phyloP scores from a whole-genome alignment of 768 basidiomycete genomes.

The Hebeloma cylindrosporum region DNA sequence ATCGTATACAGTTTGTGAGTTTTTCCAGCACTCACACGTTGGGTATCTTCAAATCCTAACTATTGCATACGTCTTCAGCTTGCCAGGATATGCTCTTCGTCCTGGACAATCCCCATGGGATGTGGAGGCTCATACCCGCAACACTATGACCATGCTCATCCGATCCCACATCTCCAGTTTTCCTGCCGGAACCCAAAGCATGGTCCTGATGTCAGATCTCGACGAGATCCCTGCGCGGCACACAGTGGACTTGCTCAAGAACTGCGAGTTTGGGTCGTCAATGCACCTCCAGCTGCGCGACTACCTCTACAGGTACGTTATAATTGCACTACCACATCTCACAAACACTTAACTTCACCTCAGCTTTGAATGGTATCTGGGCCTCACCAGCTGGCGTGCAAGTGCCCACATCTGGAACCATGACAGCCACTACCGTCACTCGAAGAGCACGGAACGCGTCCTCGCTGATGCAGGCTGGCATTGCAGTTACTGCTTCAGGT shows the following conservation, averaged over 20 bases:
- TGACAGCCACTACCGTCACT: slow-evolving; percentile 48
- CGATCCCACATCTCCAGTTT: slow-evolving; percentile 34
- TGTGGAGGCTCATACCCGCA: slow-evolving; percentile 48
- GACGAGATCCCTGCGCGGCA: slow-evolving; percentile 61
- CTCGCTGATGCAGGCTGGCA: slow-evolving; percentile 71
- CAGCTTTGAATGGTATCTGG: slow-evolving; percentile 60
- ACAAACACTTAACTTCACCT: not conserved
- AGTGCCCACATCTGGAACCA: slow-evolving; percentile 48
- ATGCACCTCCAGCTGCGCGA: slow-evolving; percentile 63
- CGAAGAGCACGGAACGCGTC: slow-evolving; percentile 44
- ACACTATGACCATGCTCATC: slow-evolving; percentile 49
- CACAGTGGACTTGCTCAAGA: slow-evolving; percentile 49
- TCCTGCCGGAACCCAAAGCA: slow-evolving; percentile 30
- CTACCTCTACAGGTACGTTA: slow-evolving; percentile 56
- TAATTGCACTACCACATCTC: not conserved
- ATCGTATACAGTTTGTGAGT: slow-evolving; percentile 53
- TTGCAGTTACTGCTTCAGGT: slow-evolving; percentile 66
- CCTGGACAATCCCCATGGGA: slow-evolving; percentile 48
- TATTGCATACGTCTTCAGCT: slow-evolving; percentile 23
- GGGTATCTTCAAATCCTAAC: not conserved
- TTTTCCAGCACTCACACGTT: not conserved
- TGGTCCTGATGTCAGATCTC: slow-evolving; percentile 62
- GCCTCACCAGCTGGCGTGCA: slow-evolving; percentile 56
- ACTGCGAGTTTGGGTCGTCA: slow-evolving; percentile 50
- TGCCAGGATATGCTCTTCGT: slow-evolving; percentile 45